Base-by-base conservation (phyloP, 306 rosid species). In the Trifolium dubium region DNA sequence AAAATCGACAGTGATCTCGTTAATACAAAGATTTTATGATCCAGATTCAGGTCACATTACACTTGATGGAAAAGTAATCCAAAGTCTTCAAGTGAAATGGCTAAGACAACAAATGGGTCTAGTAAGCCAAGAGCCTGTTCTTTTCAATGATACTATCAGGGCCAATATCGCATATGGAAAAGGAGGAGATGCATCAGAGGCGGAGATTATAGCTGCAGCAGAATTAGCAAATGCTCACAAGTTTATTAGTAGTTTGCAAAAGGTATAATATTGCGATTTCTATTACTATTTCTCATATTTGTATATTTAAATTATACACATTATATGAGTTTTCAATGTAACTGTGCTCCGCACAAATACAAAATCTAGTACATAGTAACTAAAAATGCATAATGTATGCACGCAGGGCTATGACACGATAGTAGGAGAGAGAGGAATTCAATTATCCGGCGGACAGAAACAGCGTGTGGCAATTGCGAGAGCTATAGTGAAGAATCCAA, bases 401-500 rank as follows among this genome's bases (percentile, higher is more conserved):
- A 85, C 91, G 94, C 83, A 85, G 94, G 94, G 91, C 18, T 89
- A 87, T 59, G 87, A 83, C 23, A 79, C 91, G 0, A 5, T 44
- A 15, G 94, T 87, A 10, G 94, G 91, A 19, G 89, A 85, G 55
- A 18, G 89, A 69, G 94, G 94, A 64, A 60, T 81, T 18, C 87
- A 89, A 31, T 51, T 89, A 67, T 89, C 91, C 0, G 91, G 91
- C 4, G 90, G 93, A 39, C 93, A 88, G 61, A 88, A 86, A 71
- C 93, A 88, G 32, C 72, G 93, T 0, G 93, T 89, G 60, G 93
- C 93, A 46, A 89, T 86, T 43, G 91, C 93, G 6, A 31, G 93
- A 64, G 89, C 93, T 6, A 89, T 85, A 40, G 76, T 85, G 40
- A 89, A 86, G 82, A 82, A 79, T 65, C 96, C 92, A 40, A 87